Base-by-base conservation (phyloP, 805 yeast genomes). In the Saturnispora ahearnii region DNA sequence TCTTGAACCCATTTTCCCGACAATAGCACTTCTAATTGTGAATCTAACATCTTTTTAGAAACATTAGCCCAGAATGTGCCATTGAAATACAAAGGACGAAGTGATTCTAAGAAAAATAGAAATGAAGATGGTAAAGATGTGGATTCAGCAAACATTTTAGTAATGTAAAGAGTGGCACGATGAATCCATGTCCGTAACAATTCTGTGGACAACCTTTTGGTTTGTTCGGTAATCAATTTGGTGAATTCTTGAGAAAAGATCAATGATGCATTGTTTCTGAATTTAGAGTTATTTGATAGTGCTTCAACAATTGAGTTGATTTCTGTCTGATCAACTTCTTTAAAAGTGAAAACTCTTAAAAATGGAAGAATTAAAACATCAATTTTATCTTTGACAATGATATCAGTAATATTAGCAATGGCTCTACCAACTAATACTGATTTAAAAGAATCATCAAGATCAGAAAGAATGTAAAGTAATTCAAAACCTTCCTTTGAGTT, bases 1-100 rank as follows among this genome's bases (percentile, higher is more conserved):
- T 71, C 55, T 12, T 56, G 54, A 1, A 77, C 58, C 84, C 88
- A 84, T 21, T 52, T 48, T 2, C 66, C 63, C 1, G 68, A 68
- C 29, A 84, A 67, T 10, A 83, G 58, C 3, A 76, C 86, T 60
- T 85, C 89, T 30, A 84, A 59, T 52, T 84, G 87, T 0, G 91
- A 69, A 54, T 82, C 79, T 12, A 83, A 52, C 48, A 81, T 67
- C 6, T 72, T 55, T 8, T 59, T 57, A 4, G 83, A 74, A 5
- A 79, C 69, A 6, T 62, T 45, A 3, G 63, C 60, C 72, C 79
- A 69, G 13, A 74, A 46, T 4, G 70, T 57, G 6, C 57, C 37
- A 1, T 53, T 53, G 22, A 55, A 50, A 0, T 68, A 44, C 3
- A 81, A 61, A 0, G 51, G 46, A 31, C 64, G 61, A 49, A 77